Evolutionary conservation across 805 yeast species (phyloP), one percentile per base, ranked within the genome.

Genomic region (Candida takata): DNA sequence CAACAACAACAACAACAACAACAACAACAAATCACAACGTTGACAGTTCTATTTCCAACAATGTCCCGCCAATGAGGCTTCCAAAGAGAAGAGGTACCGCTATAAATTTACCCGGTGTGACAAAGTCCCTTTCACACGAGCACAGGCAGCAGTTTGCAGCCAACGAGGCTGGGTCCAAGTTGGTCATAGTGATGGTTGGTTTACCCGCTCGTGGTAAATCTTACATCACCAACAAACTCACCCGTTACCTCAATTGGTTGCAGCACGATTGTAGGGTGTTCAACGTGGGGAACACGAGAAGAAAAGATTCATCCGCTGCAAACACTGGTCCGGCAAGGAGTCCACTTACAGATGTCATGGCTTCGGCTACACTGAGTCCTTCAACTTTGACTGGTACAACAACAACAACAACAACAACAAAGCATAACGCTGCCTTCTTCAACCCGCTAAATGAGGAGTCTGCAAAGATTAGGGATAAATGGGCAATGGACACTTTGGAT

Each of bases 181-280:
- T 90, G 35, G 95, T 90, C 12, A 85, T 90, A 40, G 94, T 92
- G 14, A 90, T 90, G 97, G 96, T 90, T 12, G 98, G 98, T 0
- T 58, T 82, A 11, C 97, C 97, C 0, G 97, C 97, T 0, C 68
- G 97, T 36, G 98, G 98, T 4, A 90, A 90, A 58, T 83, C 95
- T 2, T 92, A 88, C 56, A 77, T 90, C 43, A 86, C 97, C 35
- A 90, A 87, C 59, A 90, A 92, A 55, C 67, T 90, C 32, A 84
- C 94, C 2, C 64, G 97, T 41, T 92, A 85, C 60, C 65, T 90
- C 55, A 90, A 90, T 61, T 90, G 96, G 95, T 73, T 87, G 27
- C 95, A 88, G 60, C 94, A 88, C 50, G 86, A 84, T 47, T 79
- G 95, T 41, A 71, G 81, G 44, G 88, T 90, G 8, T 90, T 92